Percentiles rank a stretch among this genome's conserved stretches.
phyloP scores from a whole-genome alignment of 176 grass and related monocot genomes.

The Sorghum bicolor region DNA sequence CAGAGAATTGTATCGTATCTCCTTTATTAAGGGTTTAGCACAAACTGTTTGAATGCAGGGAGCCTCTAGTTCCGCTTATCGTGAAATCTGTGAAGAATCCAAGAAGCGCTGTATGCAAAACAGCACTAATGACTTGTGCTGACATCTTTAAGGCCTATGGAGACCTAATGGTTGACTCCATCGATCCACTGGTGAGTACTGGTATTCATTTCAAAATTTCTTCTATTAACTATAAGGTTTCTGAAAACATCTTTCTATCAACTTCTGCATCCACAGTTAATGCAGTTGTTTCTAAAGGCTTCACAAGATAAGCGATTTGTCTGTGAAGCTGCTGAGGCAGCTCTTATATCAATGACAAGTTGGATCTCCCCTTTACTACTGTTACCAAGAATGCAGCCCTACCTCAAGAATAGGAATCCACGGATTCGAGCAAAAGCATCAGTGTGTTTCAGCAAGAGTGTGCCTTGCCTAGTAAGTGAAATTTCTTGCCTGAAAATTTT shows the following conservation, averaged over 20 bases:
- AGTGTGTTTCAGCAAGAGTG: constrained; percentile 81
- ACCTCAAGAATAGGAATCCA: constrained; percentile 91
- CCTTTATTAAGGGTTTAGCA: not conserved
- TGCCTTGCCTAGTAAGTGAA: constrained; percentile 79
- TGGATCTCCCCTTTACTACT: constrained; percentile 73
- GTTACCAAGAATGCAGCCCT: constrained; percentile 75
- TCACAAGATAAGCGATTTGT: constrained; percentile 99
- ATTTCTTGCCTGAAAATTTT: not conserved
- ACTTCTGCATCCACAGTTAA: constrained; percentile 50
- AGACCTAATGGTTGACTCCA: constrained; percentile 69
- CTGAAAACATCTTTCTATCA: constrained; percentile 6
- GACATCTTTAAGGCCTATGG: constrained; percentile 88
- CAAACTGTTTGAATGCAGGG: constrained; percentile 40
- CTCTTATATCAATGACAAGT: constrained; percentile 76
- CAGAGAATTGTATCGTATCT: not conserved
- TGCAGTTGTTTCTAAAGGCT: constrained; percentile 84
- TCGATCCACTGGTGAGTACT: constrained; percentile 73
- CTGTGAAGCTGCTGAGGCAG: constrained; percentile 88
- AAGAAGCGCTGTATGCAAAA: constrained; percentile 63
- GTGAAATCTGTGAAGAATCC: constrained; percentile 96
- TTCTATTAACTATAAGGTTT: not conserved
- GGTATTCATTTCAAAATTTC: not conserved
- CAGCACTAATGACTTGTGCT: constrained; percentile 64
- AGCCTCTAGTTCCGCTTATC: constrained; percentile 68
- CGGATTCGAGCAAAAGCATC: constrained; percentile 93